Conservation (phyloP, 2,329 filamentous ascomycete genomes). For the Claviceps africana region DNA sequence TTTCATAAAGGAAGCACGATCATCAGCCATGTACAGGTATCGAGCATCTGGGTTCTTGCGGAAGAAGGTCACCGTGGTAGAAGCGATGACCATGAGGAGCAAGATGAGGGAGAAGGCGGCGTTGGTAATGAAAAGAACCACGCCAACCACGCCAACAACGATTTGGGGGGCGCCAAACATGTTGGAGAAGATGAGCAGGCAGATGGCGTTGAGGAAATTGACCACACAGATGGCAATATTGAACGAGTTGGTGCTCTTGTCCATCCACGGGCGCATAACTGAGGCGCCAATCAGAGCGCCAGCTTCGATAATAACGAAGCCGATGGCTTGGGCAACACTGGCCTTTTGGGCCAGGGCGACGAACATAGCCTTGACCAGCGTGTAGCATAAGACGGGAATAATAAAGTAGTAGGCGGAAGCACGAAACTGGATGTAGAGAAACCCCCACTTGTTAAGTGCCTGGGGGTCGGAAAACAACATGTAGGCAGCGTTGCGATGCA, state of each 20-base stretch:
- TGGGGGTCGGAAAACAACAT: slow-evolving; percentile 94
- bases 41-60: slow-evolving; percentile 90
- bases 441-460: slow-evolving; percentile 93
- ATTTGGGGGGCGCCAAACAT: slow-evolving; percentile 74
- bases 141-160: slow-evolving; percentile 76
- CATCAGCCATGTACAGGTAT: slow-evolving; percentile 93
- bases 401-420: slow-evolving; percentile 95
- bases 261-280: slow-evolving; percentile 89
- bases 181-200: slow-evolving; percentile 75
- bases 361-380: slow-evolving; percentile 79
- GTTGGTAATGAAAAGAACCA: slow-evolving; percentile 80
- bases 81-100: slow-evolving; percentile 58
- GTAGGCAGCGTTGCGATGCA: slow-evolving; percentile 95
- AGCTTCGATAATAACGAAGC: slow-evolving; percentile 71
- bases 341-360: slow-evolving; percentile 65
- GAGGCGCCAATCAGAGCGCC: slow-evolving; percentile 62
- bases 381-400: slow-evolving; percentile 62
- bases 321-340: slow-evolving; percentile 63
- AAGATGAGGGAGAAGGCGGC: slow-evolving; percentile 71
- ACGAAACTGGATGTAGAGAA: slow-evolving; percentile 93
- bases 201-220: slow-evolving; percentile 84
- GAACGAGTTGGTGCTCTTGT: slow-evolving; percentile 94
- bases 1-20: slow-evolving; percentile 95
- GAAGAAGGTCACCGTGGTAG: slow-evolving; percentile 56
- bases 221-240: slow-evolving; percentile 84